Evolutionary conservation across 2,329 filamentous ascomycete species (phyloP).

Genomic region (Penicillium decumbens): DNA sequence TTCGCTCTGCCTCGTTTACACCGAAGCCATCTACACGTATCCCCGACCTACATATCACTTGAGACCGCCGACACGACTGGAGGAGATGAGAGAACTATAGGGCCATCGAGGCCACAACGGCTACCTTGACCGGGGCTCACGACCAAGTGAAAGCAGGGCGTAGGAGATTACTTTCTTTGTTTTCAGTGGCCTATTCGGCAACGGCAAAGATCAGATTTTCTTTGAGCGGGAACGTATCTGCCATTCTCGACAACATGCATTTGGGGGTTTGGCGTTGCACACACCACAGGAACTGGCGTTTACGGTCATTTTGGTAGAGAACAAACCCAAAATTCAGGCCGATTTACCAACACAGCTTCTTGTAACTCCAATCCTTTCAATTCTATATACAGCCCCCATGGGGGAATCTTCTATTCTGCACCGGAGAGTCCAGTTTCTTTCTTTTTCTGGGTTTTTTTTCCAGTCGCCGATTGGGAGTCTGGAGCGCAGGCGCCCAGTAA

Average conservation of each 20-base stretch:
- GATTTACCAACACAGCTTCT: neutral
- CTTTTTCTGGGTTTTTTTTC: too few species aligned
- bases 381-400: neutral
- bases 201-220: neutral
- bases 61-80: neutral
- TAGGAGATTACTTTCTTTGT: neutral
- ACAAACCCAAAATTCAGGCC: neutral
- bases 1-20: neutral
- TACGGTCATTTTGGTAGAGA: constrained; percentile 1
- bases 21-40: neutral
- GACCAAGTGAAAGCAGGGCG: neutral
- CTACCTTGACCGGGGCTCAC: neutral
- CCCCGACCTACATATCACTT: neutral
- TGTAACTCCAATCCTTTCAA: neutral
- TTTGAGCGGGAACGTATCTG: neutral
- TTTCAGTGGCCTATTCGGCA: neutral
- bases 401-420: neutral
- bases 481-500: constrained; percentile 15
- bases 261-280: constrained; percentile 8
- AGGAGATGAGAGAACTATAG: neutral
- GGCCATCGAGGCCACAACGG: neutral
- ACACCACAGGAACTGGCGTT: constrained; percentile 8
- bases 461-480: neutral
- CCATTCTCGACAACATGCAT: constrained; percentile 9
- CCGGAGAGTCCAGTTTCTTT: too few species aligned